These are phyloP conservation scores for Artomyces pyxidatus DNA, from an alignment of 768 basidiomycete genomes.

Conservation along the genomic window DNA sequence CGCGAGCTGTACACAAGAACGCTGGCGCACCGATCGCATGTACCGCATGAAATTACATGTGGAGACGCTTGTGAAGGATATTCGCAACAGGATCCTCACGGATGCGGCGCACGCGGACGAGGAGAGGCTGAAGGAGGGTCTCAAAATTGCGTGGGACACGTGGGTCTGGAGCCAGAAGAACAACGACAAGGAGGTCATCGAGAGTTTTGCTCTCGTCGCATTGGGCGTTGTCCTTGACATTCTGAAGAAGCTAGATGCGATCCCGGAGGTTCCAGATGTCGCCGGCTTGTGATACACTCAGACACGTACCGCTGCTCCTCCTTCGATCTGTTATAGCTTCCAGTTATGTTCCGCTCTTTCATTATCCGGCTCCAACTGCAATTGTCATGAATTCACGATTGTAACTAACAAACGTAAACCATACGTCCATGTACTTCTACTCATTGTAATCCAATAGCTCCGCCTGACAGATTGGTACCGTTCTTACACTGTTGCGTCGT, in stretches of 20 bases:
- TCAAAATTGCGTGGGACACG: conserved; percentile 54
- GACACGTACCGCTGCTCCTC: too few relatives aligned
- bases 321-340: too few relatives aligned
- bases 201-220: conserved; percentile 1
- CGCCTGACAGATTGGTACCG: too few relatives aligned
- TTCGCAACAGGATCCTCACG: conserved; percentile 29
- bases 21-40: conserved; percentile 50
- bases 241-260: conserved; percentile 1
- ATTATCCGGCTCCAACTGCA: too few relatives aligned
- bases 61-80: conserved; percentile 40
- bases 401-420: too few relatives aligned
- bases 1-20: conserved; percentile 54
- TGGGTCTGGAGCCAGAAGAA: conserved; percentile 50
- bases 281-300: too few relatives aligned
- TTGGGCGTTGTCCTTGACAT: background rate
- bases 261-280: background rate
- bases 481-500: too few relatives aligned
- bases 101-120: background rate
- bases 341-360: too few relatives aligned
- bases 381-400: too few relatives aligned
- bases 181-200: conserved; percentile 5
- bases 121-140: conserved; percentile 24
- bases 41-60: conserved; percentile 58
- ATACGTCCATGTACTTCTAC: too few relatives aligned
- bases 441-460: too few relatives aligned